A percentile compares a stretch with the other conserved stretches of the same genome.
Evolutionary conservation across 176 grass and related monocot genomes (phyloP).

Genomic region (Saccharum spontaneum): DNA sequence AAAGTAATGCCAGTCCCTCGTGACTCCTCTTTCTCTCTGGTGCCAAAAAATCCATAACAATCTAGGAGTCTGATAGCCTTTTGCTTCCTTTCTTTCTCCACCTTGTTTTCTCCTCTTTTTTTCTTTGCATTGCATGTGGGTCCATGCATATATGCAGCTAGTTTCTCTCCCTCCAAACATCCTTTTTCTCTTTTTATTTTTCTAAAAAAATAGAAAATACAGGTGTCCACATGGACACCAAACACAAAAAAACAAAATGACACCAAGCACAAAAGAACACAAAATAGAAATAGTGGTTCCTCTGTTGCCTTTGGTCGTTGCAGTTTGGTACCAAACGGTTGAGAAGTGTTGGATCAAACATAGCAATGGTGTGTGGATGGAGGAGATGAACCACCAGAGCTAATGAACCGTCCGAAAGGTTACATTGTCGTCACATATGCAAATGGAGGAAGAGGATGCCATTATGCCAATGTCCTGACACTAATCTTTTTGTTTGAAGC

Average conservation of each 20-base stretch:
- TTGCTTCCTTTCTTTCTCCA: not conserved
- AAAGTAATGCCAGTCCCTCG: not conserved
- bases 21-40: not conserved
- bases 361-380: not conserved
- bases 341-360: conserved; percentile 23
- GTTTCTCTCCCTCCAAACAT: conserved; percentile 7
- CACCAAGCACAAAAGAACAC: not conserved
- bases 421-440: conserved; percentile 3
- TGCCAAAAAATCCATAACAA: not conserved
- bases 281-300: not conserved
- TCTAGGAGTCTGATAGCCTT: conserved; percentile 21
- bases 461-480: not conserved
- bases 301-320: conserved; percentile 14
- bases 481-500: not conserved
- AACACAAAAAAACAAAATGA: conserved; percentile 19
- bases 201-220: not conserved
- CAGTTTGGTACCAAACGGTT: conserved; percentile 40
- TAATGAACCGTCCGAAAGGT: not conserved
- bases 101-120: not conserved
- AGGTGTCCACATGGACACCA: conserved; percentile 23
- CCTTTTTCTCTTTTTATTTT: not conserved
- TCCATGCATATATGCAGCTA: conserved; percentile 3
- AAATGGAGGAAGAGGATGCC: not conserved
- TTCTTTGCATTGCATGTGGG: not conserved
- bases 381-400: conserved; percentile 49